Percentiles rank a stretch among this genome's conserved stretches.
Conservation (phyloP, 2,329 filamentous ascomycete genomes). For the Mariannaea elegans region DNA sequence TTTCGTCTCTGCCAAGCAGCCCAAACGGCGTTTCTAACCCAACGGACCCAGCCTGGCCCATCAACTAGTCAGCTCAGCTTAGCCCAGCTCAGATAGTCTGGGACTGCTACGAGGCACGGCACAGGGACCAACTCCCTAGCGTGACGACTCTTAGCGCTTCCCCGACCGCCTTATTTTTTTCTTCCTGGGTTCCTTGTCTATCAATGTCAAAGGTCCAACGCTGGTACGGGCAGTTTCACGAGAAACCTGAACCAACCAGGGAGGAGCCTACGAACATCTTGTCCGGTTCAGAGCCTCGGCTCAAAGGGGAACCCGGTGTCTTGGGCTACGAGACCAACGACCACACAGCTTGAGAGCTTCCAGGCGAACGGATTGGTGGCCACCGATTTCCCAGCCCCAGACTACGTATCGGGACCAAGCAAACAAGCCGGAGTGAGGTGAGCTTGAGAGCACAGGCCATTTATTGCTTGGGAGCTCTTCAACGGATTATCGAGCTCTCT, state of each 20-base stretch:
- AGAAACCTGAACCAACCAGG: slow-evolving; percentile 4
- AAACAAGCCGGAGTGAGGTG: not conserved
- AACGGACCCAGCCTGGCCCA: slow-evolving; percentile 2
- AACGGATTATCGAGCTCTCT: not conserved
- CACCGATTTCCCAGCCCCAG: slow-evolving; percentile 13
- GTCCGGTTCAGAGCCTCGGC: not conserved
- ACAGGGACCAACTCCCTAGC: slow-evolving; percentile 3
- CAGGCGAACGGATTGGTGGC: slow-evolving; percentile 12
- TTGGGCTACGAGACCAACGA: not conserved
- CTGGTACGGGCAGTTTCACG: slow-evolving; percentile 1
- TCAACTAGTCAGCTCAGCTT: slow-evolving; percentile 6
- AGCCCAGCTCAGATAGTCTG: not conserved
- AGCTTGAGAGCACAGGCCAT: slow-evolving; percentile 16
- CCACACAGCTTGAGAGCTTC: slow-evolving; percentile 3
- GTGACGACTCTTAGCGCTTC: slow-evolving; percentile 9
- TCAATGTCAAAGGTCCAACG: not conserved
- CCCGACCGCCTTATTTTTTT: slow-evolving; percentile 26
- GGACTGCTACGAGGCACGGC: not conserved
- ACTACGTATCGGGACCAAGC: slow-evolving; percentile 3
- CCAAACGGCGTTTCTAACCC: not conserved
- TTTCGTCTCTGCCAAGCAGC: slow-evolving; percentile 4
- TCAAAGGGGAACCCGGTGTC: not conserved
- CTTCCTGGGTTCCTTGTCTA: slow-evolving; percentile 6
- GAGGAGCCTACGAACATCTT: not conserved
- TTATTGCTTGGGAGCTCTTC: slow-evolving; percentile 10